Evolutionary conservation across 163 green algal species (phyloP).

Genomic region (Volvox carteri): DNA sequence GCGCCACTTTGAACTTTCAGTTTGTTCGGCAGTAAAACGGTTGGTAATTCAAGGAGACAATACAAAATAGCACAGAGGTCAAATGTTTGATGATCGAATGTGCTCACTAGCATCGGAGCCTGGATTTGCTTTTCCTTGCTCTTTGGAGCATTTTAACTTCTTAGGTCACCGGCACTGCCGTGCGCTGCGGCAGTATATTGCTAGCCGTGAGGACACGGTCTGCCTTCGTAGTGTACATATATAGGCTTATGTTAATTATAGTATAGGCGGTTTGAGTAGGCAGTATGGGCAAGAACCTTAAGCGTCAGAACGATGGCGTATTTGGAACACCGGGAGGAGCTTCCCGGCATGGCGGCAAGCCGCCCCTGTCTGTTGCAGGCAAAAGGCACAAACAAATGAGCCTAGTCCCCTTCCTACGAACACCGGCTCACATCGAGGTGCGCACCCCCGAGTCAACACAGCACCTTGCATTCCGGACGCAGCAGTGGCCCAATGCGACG

Average conservation of each 20-base stretch:
- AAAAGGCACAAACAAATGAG: constrained; percentile 52
- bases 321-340: constrained; percentile 16
- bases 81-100: not conserved
- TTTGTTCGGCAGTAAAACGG: not conserved
- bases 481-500: not conserved
- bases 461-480: not conserved
- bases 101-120: not conserved
- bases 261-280: not conserved
- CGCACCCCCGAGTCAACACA: constrained; percentile 24
- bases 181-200: not conserved
- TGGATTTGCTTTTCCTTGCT: not conserved
- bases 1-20: constrained; percentile 17
- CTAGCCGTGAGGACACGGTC: not conserved
- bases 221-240: not conserved
- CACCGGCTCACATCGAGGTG: constrained; percentile 3
- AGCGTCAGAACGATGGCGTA: constrained; percentile 26
- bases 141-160: not conserved
- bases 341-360: not conserved
- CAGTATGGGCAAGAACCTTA: constrained; percentile 40
- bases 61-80: not conserved
- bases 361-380: not conserved
- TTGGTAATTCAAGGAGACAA: not conserved
- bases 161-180: not conserved
- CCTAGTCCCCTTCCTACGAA: constrained; percentile 13
- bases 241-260: not conserved